Evolutionary conservation across 129 eudicot species (phyloP).

Genomic region (Silybum marianum): DNA sequence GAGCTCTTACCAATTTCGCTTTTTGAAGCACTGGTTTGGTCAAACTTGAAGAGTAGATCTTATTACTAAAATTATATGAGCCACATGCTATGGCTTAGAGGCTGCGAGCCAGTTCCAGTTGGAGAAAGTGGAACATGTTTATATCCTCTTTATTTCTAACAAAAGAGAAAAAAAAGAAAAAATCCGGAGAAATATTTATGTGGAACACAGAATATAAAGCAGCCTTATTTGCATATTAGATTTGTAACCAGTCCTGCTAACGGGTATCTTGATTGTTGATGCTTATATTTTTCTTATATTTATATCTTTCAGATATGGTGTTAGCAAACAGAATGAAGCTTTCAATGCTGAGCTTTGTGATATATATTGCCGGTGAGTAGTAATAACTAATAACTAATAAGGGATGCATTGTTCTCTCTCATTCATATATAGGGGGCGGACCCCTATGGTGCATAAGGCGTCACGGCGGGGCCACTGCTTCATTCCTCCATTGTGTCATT

Average conservation of each 20-base stretch:
- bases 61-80: background rate
- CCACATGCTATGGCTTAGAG: background rate
- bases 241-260: background rate
- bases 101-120: background rate
- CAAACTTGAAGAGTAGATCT: background rate
- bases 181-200: background rate
- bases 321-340: conserved; percentile 87
- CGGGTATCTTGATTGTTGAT: conserved; percentile 13
- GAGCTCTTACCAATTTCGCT: background rate
- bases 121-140: background rate
- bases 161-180: background rate
- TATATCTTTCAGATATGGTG: conserved; percentile 71
- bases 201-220: background rate
- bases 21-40: background rate
- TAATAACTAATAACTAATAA: background rate
- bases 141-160: background rate
- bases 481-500: too few relatives aligned
- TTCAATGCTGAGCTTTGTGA: conserved; percentile 89
- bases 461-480: too few relatives aligned
- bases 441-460: too few relatives aligned
- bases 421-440: background rate
- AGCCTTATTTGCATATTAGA: background rate
- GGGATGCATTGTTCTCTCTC: background rate
- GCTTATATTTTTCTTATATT: conserved; percentile 7
- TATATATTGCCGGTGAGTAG: conserved; percentile 76